Conservation (phyloP, 2,329 filamentous ascomycete genomes). For the Ciborinia camelliae region DNA sequence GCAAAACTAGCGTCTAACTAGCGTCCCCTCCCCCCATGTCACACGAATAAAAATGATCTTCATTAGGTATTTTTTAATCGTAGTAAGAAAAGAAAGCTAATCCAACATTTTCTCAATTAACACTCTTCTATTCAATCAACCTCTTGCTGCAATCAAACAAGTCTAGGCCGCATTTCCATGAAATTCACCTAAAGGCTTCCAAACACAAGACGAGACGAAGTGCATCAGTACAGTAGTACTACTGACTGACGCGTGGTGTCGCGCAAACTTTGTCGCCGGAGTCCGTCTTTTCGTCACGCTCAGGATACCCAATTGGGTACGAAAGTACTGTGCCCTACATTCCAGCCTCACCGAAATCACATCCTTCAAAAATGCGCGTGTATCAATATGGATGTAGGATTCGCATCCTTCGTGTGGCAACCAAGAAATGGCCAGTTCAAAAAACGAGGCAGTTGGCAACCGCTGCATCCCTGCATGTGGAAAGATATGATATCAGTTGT, state of each 20-base stretch:
- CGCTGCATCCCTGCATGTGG: slow-evolving; percentile 19
- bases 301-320: neutral
- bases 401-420: neutral
- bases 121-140: neutral
- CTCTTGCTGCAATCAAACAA: neutral
- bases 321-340: neutral
- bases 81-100: neutral
- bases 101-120: neutral
- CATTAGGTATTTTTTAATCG: neutral
- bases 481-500: slow-evolving; percentile 29
- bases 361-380: neutral
- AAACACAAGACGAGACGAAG: neutral
- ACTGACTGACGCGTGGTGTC: neutral
- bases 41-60: neutral
- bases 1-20: neutral
- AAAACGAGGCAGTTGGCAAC: slow-evolving; percentile 7
- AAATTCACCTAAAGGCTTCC: neutral
- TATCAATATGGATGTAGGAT: neutral
- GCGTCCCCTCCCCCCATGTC: neutral
- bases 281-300: neutral
- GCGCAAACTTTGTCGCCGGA: neutral
- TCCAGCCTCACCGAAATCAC: neutral
- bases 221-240: neutral
- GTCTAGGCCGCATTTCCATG: neutral
- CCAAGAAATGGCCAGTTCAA: neutral